Conservation (phyloP, 306 rosid species). For the Fragaria ananassa region DNA sequence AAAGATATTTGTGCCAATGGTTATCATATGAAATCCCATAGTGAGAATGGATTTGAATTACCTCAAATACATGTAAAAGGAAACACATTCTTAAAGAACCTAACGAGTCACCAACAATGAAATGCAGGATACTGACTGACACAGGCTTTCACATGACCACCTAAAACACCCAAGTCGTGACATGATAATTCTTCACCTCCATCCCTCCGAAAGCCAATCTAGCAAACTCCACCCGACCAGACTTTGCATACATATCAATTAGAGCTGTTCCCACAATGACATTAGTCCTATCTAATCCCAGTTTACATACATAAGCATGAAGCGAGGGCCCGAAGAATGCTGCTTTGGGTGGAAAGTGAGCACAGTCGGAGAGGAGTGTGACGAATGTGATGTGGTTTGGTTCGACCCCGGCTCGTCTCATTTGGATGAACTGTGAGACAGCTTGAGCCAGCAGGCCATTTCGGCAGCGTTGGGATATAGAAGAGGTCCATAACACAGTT, state of each 20-base stretch:
- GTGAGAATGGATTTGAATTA: no score
- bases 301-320: conserved; percentile 55
- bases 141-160: no score
- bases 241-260: conserved; percentile 73
- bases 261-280: conserved; percentile 85
- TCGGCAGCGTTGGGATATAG: conserved; percentile 62
- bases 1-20: no score
- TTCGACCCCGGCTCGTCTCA: conserved; percentile 57
- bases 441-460: conserved; percentile 61
- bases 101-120: no score
- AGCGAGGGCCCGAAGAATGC: conserved; percentile 46
- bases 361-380: conserved; percentile 73
- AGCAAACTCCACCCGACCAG: conserved; percentile 39
- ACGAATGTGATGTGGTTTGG: conserved; percentile 71
- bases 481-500: conserved; percentile 67
- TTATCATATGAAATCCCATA: no score
- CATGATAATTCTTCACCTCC: conserved; percentile 55
- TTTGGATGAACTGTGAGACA: conserved; percentile 44
- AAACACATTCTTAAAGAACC: no score
- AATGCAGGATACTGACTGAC: no score
- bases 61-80: no score
- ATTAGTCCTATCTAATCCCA: conserved; percentile 47
- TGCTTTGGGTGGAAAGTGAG: conserved; percentile 39
- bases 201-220: conserved; percentile 55
- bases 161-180: no score